phyloP scores from a whole-genome alignment of 345 rosid genomes.

The Microcos paniculata region DNA sequence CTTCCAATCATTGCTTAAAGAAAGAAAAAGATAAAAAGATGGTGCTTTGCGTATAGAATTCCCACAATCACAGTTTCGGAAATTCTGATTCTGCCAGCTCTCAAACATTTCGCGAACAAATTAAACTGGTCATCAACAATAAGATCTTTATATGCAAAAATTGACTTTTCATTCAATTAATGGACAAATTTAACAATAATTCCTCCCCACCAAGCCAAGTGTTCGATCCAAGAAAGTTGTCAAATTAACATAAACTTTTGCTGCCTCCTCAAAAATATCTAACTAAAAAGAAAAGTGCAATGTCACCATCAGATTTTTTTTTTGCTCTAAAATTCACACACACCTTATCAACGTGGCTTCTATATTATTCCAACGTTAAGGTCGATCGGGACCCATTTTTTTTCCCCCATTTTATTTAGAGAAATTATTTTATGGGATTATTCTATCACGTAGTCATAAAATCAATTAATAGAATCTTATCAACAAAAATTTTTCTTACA shows the following conservation, averaged over 20 bases:
- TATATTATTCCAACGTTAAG: not conserved
- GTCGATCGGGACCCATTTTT: conserved; percentile 1
- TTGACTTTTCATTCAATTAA: not conserved
- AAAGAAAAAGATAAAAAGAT: not conserved
- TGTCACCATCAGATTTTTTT: not conserved
- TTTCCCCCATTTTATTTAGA: no score
- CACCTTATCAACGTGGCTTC: not conserved
- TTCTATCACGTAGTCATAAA: no score
- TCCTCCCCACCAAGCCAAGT: conserved; percentile 11
- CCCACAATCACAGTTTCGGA: not conserved
- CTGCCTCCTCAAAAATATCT: not conserved
- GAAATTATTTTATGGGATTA: no score
- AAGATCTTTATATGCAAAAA: not conserved
- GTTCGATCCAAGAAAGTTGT: not conserved
- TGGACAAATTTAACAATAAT: not conserved
- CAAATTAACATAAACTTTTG: not conserved
- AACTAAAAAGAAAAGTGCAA: not conserved
- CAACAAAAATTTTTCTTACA: no score
- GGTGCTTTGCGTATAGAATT: conserved; percentile 9
- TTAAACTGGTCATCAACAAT: not conserved
- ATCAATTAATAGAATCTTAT: no score
- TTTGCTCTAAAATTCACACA: not conserved
- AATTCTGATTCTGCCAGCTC: not conserved
- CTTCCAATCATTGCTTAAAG: not conserved
- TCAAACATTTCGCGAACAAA: no score